These are phyloP conservation scores for Rhizophagus clarus DNA, from an alignment of 192 early-diverging fungal genomes.

Conservation along the genomic window DNA sequence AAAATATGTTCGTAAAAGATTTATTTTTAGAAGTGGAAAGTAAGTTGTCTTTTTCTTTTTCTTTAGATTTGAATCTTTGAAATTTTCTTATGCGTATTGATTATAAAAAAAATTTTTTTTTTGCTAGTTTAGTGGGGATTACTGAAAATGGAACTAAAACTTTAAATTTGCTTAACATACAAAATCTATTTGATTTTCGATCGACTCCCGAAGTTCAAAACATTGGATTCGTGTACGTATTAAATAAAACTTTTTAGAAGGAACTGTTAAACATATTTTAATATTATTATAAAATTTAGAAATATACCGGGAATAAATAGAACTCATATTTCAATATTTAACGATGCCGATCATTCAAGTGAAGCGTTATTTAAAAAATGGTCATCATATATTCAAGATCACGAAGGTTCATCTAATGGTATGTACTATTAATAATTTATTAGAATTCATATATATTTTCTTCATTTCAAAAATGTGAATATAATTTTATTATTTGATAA, in stretches of 20 bases:
- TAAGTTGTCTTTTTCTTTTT: constrained; percentile 27
- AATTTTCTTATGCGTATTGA: not conserved
- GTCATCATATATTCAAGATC: not conserved
- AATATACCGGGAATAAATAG: not conserved
- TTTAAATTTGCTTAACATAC: constrained; percentile 50
- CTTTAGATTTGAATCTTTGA: not conserved
- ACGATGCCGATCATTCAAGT: constrained; percentile 47
- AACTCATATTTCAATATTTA: constrained; percentile 51
- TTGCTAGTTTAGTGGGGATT: not conserved
- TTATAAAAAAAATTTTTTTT: too few relatives aligned
- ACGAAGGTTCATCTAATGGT: not conserved
- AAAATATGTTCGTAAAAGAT: constrained; percentile 40
- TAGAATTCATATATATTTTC: not conserved
- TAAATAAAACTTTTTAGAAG: not conserved
- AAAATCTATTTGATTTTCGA: constrained; percentile 56
- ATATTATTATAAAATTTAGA: not conserved
- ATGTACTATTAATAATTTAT: not conserved
- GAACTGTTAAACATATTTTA: not conserved
- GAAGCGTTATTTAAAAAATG: constrained; percentile 37
- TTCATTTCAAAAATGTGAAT: not conserved
- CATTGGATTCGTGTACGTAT: constrained; percentile 44
- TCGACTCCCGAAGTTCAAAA: constrained; percentile 52
- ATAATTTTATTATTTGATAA: not conserved
- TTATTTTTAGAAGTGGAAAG: constrained; percentile 47
- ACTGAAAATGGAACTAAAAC: constrained; percentile 42